Percentiles rank a stretch among this genome's conserved stretches.
Evolutionary conservation across 257 asterid species (phyloP).

Genomic region (Cinchona pubescens): DNA sequence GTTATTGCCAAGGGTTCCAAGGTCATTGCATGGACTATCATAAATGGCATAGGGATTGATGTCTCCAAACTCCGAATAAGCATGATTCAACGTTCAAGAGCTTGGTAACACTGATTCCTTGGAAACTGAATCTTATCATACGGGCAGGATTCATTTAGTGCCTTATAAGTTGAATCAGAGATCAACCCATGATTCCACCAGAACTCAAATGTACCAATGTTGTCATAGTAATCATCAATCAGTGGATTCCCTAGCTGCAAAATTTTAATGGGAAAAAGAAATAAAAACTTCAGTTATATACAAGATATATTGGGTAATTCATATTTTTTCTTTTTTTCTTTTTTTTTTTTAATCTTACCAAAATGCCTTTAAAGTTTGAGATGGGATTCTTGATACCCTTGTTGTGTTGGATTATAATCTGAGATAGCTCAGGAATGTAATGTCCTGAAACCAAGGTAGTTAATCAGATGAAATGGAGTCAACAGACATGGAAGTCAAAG

Average conservation of each 20-base stretch:
- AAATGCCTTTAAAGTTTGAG: slow-evolving; percentile 83
- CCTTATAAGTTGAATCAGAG: slow-evolving; percentile 83
- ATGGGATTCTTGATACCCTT: slow-evolving; percentile 71
- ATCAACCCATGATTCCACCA: slow-evolving; percentile 99
- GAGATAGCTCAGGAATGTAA: slow-evolving; percentile 92
- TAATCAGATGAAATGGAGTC: no score
- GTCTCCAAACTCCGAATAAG: slow-evolving; percentile 41
- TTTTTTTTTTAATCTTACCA: no score
- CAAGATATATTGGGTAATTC: no score
- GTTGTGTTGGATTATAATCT: slow-evolving; percentile 57
- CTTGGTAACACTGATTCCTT: slow-evolving; percentile 24
- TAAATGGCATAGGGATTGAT: slow-evolving; percentile 52
- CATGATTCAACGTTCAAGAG: slow-evolving; percentile 38
- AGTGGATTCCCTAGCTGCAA: slow-evolving; percentile 96
- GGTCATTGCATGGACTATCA: slow-evolving; percentile 30
- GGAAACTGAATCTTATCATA: slow-evolving; percentile 48
- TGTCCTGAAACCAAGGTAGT: no score
- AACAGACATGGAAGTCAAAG: no score
- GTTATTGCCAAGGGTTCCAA: slow-evolving; percentile 32
- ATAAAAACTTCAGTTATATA: no score
- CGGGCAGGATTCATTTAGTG: slow-evolving; percentile 43
- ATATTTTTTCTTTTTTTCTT: no score
- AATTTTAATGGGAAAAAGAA: neutral
- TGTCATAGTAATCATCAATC: slow-evolving; percentile 82
- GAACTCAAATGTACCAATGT: slow-evolving; percentile 87